Base-by-base conservation (phyloP, 164 flowering plant genomes). In the Santalum album region DNA sequence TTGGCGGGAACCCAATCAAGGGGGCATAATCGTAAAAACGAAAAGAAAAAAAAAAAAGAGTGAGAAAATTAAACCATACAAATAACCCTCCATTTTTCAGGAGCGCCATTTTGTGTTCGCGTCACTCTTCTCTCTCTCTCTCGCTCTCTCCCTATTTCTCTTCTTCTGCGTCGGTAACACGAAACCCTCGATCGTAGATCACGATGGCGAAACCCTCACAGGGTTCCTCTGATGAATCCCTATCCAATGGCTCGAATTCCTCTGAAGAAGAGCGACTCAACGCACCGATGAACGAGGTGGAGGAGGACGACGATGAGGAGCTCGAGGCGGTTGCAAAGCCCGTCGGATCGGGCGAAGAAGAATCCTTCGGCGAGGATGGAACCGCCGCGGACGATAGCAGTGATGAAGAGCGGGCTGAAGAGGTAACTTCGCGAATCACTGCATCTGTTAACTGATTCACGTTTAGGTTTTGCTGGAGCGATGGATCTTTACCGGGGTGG, bases 271-370 rank as follows among this genome's bases (percentile, higher is more conserved):
- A 86, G 62, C 81, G 53, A 27, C 29, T 73, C 62, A 73, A 75
- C 56, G 84, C 71, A 23, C 81, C 71, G 68, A 55, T 72, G 50
- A 64, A 65, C 45, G 80, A 72, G 17, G 81, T 17, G 7, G 51
- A 49, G 25, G 50, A 78, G 44, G 95, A 73, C 16, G 96, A 87
- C 67, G 92, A 87, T 51, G 92, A 87, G 64, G 92, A 87, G 72
- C 78, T 85, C 25, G 86, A 83, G 56, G 96, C 96, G 14, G 96
- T 87, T 3, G 90, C 83, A 26, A 78, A 84, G 62, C 50, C 87
- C 19, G 77, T 71, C 21, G 72, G 23, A 19, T 72, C 78, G 18
- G 90, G 75, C n/a, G 91, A 77, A 0, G 86, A 82, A 4, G 79
- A 68, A 15, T 71, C 32, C 6, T 77, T 45, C 1, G 77, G 49